Base-by-base conservation (phyloP, 495 filamentous ascomycete genomes). In the Penicillium bovifimosum region DNA sequence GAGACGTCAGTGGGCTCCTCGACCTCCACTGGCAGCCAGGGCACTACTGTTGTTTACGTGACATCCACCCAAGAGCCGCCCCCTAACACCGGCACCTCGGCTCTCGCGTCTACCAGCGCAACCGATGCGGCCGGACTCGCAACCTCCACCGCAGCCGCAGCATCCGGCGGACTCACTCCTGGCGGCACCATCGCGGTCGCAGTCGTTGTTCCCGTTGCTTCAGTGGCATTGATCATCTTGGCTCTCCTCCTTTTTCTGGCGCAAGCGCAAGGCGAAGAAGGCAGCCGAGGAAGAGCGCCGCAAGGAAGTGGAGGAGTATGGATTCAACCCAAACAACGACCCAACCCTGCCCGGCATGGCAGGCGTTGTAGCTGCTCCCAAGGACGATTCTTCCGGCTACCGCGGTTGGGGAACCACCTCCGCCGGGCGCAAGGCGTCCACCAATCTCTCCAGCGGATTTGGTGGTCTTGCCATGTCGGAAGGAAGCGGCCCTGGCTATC, bases 251-350 rank as follows among this genome's bases (percentile, higher is more conserved):
- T 91, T 86, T 65, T 79, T 95, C 54, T 98, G 90, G 89, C 82
- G 87, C 56, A 89, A 81, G 71, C 83, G 88, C 46, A 95, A 91
- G 69, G 82, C 86, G 57, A 82, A 85, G 34, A 95, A 87, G 72
- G 84, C 85, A 38, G 85, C 82, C n/a, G 88, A 88, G 59, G 93
- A 96, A 56, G 82, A 89, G 44, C 79, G 93, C 47, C 80, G 91
- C 48, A 96, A 96, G 68, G 95, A 97, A 64, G 88, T 96, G 3
- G 92, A 96, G 65, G 93, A 96, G 59, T 96, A 96, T 65, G 86
- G 85, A 17, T 96, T 90, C 75, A 97, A 96, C 64, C 93, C 92
- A 7, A 97, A 96, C 69, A 82, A 89, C 49, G 91, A 96, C 62
- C 91, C 93, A 1, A 86, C 86, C 4, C 71, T 92, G 3, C 90